Percentiles rank a stretch among this genome's conserved stretches.
phyloP scores from a whole-genome alignment of 257 asterid species.

The Solanum gracilifrons region DNA sequence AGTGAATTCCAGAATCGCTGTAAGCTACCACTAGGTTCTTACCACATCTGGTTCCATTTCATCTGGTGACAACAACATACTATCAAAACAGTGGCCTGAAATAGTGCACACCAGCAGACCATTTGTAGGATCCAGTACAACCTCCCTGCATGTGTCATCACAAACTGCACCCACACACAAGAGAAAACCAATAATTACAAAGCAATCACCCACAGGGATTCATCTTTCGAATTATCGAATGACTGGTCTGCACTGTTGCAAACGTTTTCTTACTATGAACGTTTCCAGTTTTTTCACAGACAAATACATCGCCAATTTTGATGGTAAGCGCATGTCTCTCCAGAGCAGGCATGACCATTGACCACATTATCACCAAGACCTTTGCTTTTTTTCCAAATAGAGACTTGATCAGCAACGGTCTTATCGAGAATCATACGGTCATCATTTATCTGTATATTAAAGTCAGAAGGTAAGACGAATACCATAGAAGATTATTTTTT shows the following conservation, averaged over 20 bases:
- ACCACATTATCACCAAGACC: slow-evolving; percentile 70
- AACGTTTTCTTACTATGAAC: slow-evolving; percentile 56
- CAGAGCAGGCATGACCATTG: slow-evolving; percentile 69
- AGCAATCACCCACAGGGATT: background rate
- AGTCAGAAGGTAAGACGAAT: background rate
- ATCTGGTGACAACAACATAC: slow-evolving; percentile 39
- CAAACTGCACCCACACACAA: slow-evolving; percentile 45
- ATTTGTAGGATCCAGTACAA: slow-evolving; percentile 48
- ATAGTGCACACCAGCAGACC: slow-evolving; percentile 82
- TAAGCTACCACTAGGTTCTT: slow-evolving; percentile 12
- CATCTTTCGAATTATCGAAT: background rate
- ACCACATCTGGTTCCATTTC: slow-evolving; percentile 78
- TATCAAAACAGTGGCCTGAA: slow-evolving; percentile 91
- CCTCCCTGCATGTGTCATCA: slow-evolving; percentile 87
- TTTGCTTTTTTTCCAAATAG: slow-evolving; percentile 82
- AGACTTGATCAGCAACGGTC: slow-evolving; percentile 94
- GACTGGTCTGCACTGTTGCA: background rate
- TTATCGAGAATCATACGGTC: slow-evolving; percentile 76
- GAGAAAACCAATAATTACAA: background rate
- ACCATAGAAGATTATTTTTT: background rate
- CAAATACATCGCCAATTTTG: slow-evolving; percentile 79
- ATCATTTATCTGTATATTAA: slow-evolving; percentile 59
- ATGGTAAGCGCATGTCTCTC: slow-evolving; percentile 70
- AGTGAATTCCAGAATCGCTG: background rate
- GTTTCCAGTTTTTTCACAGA: slow-evolving; percentile 91